These are phyloP conservation scores for Trichoderma lentiforme DNA, from an alignment of 2,329 filamentous ascomycete genomes.

Conservation along the genomic window DNA sequence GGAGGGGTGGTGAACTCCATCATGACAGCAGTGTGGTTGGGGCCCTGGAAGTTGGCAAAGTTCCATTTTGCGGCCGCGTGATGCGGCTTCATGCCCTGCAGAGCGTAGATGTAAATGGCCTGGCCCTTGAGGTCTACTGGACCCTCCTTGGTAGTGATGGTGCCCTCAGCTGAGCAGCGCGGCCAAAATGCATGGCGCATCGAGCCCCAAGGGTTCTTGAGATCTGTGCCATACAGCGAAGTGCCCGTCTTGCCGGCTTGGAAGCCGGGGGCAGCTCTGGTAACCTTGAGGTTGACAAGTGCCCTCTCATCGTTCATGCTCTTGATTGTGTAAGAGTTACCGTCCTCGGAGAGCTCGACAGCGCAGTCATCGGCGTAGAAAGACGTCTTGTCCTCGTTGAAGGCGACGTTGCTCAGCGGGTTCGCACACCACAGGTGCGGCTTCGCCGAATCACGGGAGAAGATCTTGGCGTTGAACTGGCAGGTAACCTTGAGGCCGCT, in stretches of 20 bases:
- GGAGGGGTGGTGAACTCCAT: slow-evolving; percentile 96
- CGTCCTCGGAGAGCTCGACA: slow-evolving; percentile 81
- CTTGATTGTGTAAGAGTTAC: slow-evolving; percentile 81
- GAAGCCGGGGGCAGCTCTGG: slow-evolving; percentile 73
- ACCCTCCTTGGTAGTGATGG: slow-evolving; percentile 77
- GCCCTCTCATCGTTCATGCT: slow-evolving; percentile 77
- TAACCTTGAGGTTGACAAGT: slow-evolving; percentile 83
- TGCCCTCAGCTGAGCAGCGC: slow-evolving; percentile 75
- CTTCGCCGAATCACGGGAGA: slow-evolving; percentile 69
- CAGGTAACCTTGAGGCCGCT: slow-evolving; percentile 86
- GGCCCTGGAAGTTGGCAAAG: slow-evolving; percentile 87
- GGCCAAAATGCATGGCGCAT: slow-evolving; percentile 97
- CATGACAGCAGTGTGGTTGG: slow-evolving; percentile 79
- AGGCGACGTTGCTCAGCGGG: slow-evolving; percentile 72
- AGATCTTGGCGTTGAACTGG: slow-evolving; percentile 94
- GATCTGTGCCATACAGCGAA: slow-evolving; percentile 82
- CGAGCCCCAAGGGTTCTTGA: slow-evolving; percentile 79
- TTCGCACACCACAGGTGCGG: slow-evolving; percentile 82
- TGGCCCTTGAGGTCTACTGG: slow-evolving; percentile 77
- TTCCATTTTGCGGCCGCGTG: slow-evolving; percentile 92
- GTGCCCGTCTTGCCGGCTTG: slow-evolving; percentile 80
- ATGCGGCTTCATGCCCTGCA: slow-evolving; percentile 99
- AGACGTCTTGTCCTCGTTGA: slow-evolving; percentile 76
- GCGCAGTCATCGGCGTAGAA: slow-evolving; percentile 87
- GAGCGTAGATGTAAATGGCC: slow-evolving; percentile 75